These are phyloP conservation scores for Neoboletus subvelutipes DNA, from an alignment of 768 basidiomycete genomes.

Conservation along the genomic window DNA sequence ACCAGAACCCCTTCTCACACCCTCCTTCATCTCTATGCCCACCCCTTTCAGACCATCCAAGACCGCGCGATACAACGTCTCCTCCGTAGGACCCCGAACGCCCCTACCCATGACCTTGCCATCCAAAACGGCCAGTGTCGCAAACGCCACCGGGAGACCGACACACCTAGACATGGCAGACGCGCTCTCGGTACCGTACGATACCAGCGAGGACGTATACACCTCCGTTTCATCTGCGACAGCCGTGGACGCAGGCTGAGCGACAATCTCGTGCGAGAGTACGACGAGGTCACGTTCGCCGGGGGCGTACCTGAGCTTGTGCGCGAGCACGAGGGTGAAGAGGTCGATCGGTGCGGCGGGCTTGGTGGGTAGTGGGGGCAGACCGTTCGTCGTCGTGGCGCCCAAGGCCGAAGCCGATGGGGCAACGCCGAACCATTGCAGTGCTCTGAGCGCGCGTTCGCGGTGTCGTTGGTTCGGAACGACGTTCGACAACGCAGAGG, in stretches of 20 bases:
- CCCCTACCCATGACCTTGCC: conserved; percentile 54
- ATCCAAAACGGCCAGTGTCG: conserved; percentile 68
- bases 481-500: conserved; percentile 32
- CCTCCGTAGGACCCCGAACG: conserved; percentile 65
- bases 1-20: conserved; percentile 39
- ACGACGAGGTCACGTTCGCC: conserved; percentile 86
- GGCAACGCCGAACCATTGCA: conserved; percentile 40
- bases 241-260: conserved; percentile 25
- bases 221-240: conserved; percentile 40
- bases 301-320: conserved; percentile 65
- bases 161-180: conserved; percentile 93
- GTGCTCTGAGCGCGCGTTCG: conserved; percentile 37
- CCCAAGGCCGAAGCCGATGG: not conserved
- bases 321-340: conserved; percentile 68
- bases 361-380: conserved; percentile 46
- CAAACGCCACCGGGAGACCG: conserved; percentile 84
- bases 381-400: not conserved
- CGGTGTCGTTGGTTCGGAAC: conserved; percentile 12
- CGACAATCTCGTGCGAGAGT: conserved; percentile 79
- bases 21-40: conserved; percentile 42
- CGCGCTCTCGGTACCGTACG: conserved; percentile 54
- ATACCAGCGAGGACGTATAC: conserved; percentile 64
- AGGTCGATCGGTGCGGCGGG: conserved; percentile 63
- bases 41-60: conserved; percentile 57
- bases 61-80: conserved; percentile 60